Percentiles rank a stretch among this genome's conserved stretches.
phyloP scores from a whole-genome alignment of 1,284 basidiomycete species.

The Coniophora puteana region DNA sequence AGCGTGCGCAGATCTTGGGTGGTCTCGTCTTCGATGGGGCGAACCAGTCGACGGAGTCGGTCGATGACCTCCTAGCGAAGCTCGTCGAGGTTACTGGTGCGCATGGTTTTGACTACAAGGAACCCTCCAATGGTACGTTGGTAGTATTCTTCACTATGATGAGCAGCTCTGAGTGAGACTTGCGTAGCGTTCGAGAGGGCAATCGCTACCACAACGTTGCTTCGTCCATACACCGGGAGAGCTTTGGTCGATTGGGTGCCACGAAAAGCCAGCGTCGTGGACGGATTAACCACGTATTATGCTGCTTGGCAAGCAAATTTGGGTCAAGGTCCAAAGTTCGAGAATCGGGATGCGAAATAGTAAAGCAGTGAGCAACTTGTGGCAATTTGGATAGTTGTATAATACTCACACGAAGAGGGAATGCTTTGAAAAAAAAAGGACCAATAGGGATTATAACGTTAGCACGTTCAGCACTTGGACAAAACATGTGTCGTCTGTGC shows the following conservation, averaged over 20 bases:
- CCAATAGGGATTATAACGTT: too few species aligned
- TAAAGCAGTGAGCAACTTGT: too few species aligned
- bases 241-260: constrained; percentile 46
- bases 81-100: constrained; percentile 41
- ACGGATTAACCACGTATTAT: constrained; percentile 45
- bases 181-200: constrained; percentile 31
- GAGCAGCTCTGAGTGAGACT: too few species aligned
- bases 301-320: constrained; percentile 33
- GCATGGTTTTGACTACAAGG: constrained; percentile 28
- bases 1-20: constrained; percentile 34
- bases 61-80: constrained; percentile 40
- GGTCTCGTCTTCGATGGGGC: constrained; percentile 44
- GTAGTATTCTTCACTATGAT: too few species aligned
- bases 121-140: constrained; percentile 30
- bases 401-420: too few species aligned
- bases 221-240: constrained; percentile 42
- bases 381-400: too few species aligned
- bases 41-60: constrained; percentile 42
- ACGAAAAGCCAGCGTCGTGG: constrained; percentile 39
- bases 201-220: constrained; percentile 23
- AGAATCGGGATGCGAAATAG: too few species aligned
- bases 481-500: too few species aligned
- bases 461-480: too few species aligned
- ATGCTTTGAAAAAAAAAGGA: too few species aligned
- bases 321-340: too few species aligned